A percentile compares a stretch with the other conserved stretches of the same genome.
Conservation (phyloP, 352 stramenopile genomes). For the Thalassiosira ordinaria region DNA sequence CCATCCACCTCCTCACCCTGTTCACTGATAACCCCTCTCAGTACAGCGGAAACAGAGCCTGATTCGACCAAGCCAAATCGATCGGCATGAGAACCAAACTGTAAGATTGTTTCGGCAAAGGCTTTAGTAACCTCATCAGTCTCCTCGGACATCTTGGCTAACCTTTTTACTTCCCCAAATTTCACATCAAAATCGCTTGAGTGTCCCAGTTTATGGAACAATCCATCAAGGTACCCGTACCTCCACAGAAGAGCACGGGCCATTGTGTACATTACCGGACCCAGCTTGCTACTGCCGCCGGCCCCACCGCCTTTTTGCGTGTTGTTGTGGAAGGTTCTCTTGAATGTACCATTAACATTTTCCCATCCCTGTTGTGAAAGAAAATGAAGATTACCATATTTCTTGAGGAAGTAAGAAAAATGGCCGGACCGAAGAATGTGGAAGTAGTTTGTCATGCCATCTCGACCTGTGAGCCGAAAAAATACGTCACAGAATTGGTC, state of each 20-base stretch:
- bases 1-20: neutral
- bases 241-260: constrained; percentile 3
- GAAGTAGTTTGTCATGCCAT: constrained; percentile 34
- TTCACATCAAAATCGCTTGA: neutral
- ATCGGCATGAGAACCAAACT: neutral
- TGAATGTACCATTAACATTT: constrained; percentile 22
- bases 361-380: constrained; percentile 27
- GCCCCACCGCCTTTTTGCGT: constrained; percentile 17
- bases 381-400: constrained; percentile 15
- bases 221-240: neutral
- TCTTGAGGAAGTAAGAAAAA: constrained; percentile 12
- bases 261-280: constrained; percentile 8
- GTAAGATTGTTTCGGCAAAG: neutral
- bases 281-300: constrained; percentile 1
- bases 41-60: neutral
- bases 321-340: constrained; percentile 16
- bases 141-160: neutral
- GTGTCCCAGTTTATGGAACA: neutral
- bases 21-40: neutral
- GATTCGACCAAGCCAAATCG: neutral
- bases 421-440: constrained; percentile 17
- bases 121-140: neutral
- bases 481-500: constrained; percentile 20
- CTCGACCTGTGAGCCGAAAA: neutral
- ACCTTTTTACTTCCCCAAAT: neutral